A percentile compares a stretch with the other conserved stretches of the same genome.
Evolutionary conservation across 2,329 filamentous ascomycete species (phyloP).

Genomic region (Trichoderma lentiforme): DNA sequence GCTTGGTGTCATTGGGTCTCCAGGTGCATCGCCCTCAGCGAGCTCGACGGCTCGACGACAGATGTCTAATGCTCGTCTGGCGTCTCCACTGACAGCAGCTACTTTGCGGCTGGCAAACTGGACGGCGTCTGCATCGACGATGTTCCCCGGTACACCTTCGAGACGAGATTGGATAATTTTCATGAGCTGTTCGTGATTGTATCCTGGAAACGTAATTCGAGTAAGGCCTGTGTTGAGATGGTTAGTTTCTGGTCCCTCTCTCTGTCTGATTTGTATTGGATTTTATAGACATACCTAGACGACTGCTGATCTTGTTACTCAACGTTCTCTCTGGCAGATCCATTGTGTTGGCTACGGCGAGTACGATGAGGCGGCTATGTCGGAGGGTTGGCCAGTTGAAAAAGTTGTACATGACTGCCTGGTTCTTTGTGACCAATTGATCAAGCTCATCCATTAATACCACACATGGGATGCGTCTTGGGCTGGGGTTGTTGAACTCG

Average conservation of each 20-base stretch:
- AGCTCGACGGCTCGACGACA: constrained; percentile 93
- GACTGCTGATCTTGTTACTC: constrained; percentile 97
- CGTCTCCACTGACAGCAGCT: constrained; percentile 92
- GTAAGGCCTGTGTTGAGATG: constrained; percentile 58
- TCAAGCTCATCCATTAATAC: constrained; percentile 98
- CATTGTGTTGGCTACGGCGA: constrained; percentile 99
- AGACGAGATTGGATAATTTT: constrained; percentile 94
- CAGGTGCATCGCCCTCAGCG: constrained; percentile 67
- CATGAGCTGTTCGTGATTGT: constrained; percentile 96
- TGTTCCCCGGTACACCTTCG: constrained; percentile 79
- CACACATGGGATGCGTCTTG: constrained; percentile 87
- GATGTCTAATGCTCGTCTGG: constrained; percentile 87
- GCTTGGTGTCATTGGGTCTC: constrained; percentile 59
- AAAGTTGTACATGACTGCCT: constrained; percentile 99
- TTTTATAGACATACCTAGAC: constrained; percentile 51
- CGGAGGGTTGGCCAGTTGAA: constrained; percentile 97
- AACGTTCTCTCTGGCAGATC: constrained; percentile 92
- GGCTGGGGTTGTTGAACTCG: constrained; percentile 89
- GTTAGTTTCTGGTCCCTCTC: not conserved
- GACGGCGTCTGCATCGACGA: constrained; percentile 89
- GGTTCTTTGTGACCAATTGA: constrained; percentile 95
- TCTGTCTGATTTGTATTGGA: not conserved
- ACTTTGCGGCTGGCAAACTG: constrained; percentile 97
- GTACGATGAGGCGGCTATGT: constrained; percentile 89
- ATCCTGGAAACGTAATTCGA: constrained; percentile 93